Evolutionary conservation across 768 basidiomycete species (phyloP).

Genomic region (Russula earlei): DNA sequence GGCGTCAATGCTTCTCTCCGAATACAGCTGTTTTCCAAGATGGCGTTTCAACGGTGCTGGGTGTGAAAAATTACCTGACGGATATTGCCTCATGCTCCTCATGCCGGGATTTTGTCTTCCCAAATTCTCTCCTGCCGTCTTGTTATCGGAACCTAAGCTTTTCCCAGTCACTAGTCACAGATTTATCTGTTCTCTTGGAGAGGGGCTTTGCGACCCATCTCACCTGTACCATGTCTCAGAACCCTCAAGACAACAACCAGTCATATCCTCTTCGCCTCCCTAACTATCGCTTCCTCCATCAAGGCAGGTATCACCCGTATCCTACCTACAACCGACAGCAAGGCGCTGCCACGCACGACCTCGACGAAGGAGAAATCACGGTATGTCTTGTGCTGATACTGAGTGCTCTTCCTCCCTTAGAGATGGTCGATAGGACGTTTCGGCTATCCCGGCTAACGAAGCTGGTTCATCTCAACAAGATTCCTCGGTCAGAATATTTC

Average conservation of each 20-base stretch:
- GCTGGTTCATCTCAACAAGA: background rate
- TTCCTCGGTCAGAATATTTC: background rate
- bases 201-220: background rate
- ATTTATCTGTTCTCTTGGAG: background rate
- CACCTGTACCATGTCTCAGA: conserved; percentile 9
- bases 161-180: background rate
- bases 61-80: conserved; percentile 17
- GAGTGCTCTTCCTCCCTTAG: background rate
- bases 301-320: conserved; percentile 17
- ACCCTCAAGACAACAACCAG: conserved; percentile 7
- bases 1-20: conserved; percentile 11
- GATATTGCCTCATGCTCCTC: conserved; percentile 6
- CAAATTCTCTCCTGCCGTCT: conserved; percentile 3
- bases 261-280: conserved; percentile 18
- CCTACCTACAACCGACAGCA: conserved; percentile 15
- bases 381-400: background rate
- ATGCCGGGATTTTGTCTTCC: conserved; percentile 10
- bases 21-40: conserved; percentile 3
- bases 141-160: conserved; percentile 8
- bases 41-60: conserved; percentile 13
- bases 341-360: background rate
- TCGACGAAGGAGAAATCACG: background rate
- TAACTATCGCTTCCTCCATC: conserved; percentile 19
- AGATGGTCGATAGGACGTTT: background rate
- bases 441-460: background rate